Conservation (phyloP, 495 filamentous ascomycete genomes). For the Penicillium canariense region DNA sequence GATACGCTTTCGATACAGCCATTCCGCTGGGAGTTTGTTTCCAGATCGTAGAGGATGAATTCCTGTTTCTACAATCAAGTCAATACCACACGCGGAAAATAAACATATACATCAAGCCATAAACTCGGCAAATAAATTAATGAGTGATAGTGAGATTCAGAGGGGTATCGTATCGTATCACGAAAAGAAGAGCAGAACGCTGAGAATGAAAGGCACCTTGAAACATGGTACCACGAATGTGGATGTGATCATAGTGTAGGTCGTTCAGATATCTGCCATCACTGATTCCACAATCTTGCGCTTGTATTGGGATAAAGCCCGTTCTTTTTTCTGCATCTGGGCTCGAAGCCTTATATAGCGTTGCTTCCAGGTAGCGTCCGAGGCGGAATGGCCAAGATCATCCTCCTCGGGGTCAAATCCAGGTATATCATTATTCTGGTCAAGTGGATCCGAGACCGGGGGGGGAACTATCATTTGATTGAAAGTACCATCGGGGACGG, state of each 20-base stretch:
- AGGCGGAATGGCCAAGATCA: constrained; percentile 17
- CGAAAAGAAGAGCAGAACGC: neutral
- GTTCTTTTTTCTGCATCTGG: constrained; percentile 52
- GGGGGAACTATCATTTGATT: constrained; percentile 4
- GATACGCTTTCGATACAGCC: too few relatives aligned
- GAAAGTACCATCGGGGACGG: constrained; percentile 2
- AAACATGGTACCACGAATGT: neutral
- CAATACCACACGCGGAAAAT: too few relatives aligned
- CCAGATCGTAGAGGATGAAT: too few relatives aligned
- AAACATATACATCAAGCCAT: too few relatives aligned
- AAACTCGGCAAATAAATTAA: too few relatives aligned
- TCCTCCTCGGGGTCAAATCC: constrained; percentile 37
- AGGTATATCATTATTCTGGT: constrained; percentile 15
- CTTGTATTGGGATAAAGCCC: constrained; percentile 48
- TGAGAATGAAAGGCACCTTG: neutral
- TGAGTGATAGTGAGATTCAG: neutral
- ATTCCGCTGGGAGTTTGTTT: too few relatives aligned
- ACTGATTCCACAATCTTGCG: constrained; percentile 57
- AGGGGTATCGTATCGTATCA: constrained; percentile 1
- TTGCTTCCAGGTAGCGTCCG: constrained; percentile 44
- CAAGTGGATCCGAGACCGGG: neutral
- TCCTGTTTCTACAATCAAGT: too few relatives aligned
- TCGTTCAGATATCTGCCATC: constrained; percentile 47
- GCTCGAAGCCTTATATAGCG: constrained; percentile 45
- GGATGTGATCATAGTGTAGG: neutral